Base-by-base conservation (phyloP, 371 early-diverging fungal genomes). In the Mycotypha africana region DNA sequence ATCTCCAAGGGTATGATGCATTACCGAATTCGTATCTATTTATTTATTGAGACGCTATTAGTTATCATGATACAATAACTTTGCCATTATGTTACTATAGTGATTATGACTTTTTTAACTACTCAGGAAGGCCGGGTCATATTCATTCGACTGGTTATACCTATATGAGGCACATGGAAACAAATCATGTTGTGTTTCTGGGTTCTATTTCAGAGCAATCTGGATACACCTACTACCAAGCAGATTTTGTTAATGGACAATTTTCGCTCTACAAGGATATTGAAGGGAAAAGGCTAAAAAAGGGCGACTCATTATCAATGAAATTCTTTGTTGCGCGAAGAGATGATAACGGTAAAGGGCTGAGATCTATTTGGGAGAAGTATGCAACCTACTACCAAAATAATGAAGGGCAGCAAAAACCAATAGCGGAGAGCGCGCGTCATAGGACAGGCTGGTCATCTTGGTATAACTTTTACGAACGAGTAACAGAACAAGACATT, bases 391-490 rank as follows among this genome's bases (percentile, higher is more conserved):
- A 56, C 34, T 70, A 64, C 38, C 55, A 60, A 21, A n/a, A n/a
- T n/a, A n/a, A n/a, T n/a, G n/a, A n/a, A n/a, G n/a, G n/a, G n/a
- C n/a, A n/a, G n/a, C n/a, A n/a, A n/a, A n/a, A n/a, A n/a, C 58
- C 72, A 12, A 42, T 47, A n/a, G 58, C 57, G 3, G 38, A 48
- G 2, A 38, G 42, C 7, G 45, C 50, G 7, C 56, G 45, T 41
- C 74, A 76, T 30, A 59, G 71, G 19, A 70, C 67, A 23, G 81
- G 81, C 6, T 81, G 78, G 77, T 78, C 81, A 5, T 76, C 77
- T 4, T 81, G 81, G 80, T 81, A 81, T 24, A 62, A 65, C 34
- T 70, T 70, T 34, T 78, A 81, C 40, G 81, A 70, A 20, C 66
- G 68, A 25, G 77, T 81, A 19, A 75, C 62, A 32, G 76, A 81